Conservation (phyloP, 257 asterid genomes). For the Leonotis leonurus region DNA sequence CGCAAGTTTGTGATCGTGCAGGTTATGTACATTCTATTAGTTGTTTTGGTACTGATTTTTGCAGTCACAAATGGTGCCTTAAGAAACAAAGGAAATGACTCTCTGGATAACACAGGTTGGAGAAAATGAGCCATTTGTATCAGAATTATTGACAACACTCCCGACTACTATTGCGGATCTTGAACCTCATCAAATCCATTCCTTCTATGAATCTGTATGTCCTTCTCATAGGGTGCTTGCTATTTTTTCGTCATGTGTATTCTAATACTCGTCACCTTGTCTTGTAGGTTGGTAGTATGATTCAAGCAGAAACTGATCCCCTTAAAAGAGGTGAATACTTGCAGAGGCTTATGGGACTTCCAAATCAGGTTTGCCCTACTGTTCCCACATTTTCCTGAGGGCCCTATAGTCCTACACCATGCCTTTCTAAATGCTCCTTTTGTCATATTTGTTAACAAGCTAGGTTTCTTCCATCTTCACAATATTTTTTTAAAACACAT, state of each 20-base stretch:
- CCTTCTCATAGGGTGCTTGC: conserved; percentile 4
- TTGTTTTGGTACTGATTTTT: conserved; percentile 3
- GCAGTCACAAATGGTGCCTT: not conserved
- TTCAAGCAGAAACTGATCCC: conserved; percentile 88
- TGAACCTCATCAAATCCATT: conserved; percentile 93
- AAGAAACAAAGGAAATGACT: conserved; percentile 10
- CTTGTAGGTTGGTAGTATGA: conserved; percentile 81
- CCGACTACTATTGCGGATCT: conserved; percentile 83
- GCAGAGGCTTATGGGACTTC: conserved; percentile 89
- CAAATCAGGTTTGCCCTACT: conserved; percentile 71
- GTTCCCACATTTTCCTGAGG: not conserved
- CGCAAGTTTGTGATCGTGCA: conserved; percentile 83
- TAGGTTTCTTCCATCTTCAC: not conserved
- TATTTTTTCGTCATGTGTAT: not conserved
- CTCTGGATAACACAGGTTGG: conserved; percentile 56
- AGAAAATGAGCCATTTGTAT: conserved; percentile 90
- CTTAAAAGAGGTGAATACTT: conserved; percentile 75
- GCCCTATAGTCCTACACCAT: not conserved
- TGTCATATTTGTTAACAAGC: no score
- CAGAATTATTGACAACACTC: conserved; percentile 78
- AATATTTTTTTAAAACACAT: not conserved
- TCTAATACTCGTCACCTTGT: not conserved
- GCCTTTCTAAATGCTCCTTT: no score
- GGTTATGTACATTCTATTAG: conserved; percentile 31
- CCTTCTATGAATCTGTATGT: conserved; percentile 93